Percentiles rank a stretch among this genome's conserved stretches.
Conservation (phyloP, 1,139 yeast genomes). For the Suhomyces bokatorum region DNA sequence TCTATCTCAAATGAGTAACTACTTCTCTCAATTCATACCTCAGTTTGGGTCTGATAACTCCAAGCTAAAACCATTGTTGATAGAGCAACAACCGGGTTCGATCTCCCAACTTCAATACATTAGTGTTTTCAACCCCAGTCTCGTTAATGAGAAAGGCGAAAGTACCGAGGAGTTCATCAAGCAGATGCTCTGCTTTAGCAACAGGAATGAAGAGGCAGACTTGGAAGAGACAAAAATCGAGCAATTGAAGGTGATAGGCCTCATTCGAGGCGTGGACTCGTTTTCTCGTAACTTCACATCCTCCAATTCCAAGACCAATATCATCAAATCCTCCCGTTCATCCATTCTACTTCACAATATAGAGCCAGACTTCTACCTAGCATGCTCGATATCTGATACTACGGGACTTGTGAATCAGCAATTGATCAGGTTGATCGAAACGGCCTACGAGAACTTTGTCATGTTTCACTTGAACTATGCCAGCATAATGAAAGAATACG, state of each 20-base stretch:
- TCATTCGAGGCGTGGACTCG: conserved; percentile 40
- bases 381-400: conserved; percentile 27
- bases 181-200: conserved; percentile 34
- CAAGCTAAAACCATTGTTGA: background rate
- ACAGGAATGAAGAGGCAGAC: conserved; percentile 14
- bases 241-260: conserved; percentile 36
- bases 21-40: conserved; percentile 18
- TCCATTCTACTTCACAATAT: conserved; percentile 29
- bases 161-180: conserved; percentile 29
- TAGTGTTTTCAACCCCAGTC: conserved; percentile 15
- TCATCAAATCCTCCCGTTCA: conserved; percentile 30
- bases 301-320: conserved; percentile 15
- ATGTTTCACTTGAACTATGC: conserved; percentile 30
- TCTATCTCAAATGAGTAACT: conserved; percentile 15
- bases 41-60: conserved; percentile 9
- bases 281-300: conserved; percentile 24
- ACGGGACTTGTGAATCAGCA: conserved; percentile 30
- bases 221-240: conserved; percentile 17
- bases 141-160: conserved; percentile 21
- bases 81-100: conserved; percentile 1
- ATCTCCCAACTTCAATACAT: conserved; percentile 15
- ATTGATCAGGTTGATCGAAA: conserved; percentile 24
- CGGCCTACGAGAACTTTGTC: conserved; percentile 28
- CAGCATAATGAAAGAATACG: conserved; percentile 20
- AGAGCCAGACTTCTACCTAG: conserved; percentile 30